Evolutionary conservation across 2,329 filamentous ascomycete species (phyloP).

Genomic region (Colletotrichum chrysophilum): DNA sequence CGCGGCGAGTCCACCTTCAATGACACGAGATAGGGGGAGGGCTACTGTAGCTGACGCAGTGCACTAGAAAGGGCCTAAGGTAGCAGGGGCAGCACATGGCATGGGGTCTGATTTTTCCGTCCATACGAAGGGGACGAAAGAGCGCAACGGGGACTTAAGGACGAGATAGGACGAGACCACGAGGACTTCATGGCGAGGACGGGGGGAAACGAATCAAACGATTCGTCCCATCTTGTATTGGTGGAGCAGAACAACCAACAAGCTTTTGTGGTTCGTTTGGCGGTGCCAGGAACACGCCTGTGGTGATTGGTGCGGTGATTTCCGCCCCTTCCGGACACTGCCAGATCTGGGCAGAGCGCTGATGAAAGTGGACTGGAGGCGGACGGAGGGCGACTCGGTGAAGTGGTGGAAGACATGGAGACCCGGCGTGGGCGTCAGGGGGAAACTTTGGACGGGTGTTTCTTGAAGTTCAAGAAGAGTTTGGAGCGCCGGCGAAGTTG

Average conservation of each 20-base stretch:
- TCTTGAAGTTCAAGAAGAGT: not conserved
- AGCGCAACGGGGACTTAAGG: not conserved
- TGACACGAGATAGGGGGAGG: not conserved
- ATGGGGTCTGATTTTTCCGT: conserved; percentile 7
- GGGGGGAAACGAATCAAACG: not conserved
- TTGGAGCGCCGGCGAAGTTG: not conserved
- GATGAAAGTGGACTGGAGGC: not conserved
- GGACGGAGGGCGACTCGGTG: not conserved
- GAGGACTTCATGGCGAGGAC: not conserved
- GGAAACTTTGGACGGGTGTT: not conserved
- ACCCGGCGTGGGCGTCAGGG: not conserved
- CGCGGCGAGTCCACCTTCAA: not conserved
- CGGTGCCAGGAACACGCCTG: conserved; percentile 2
- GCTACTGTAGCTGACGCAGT: not conserved
- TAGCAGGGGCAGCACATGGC: not conserved
- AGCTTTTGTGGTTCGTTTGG: conserved; percentile 2
- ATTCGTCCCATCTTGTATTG: not conserved
- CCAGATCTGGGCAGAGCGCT: not conserved
- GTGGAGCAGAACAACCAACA: not conserved
- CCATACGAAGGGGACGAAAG: not conserved
- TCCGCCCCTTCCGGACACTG: not conserved
- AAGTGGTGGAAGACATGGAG: conserved; percentile 1
- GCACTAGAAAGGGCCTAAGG: not conserved
- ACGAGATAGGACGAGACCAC: not conserved
- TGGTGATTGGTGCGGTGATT: not conserved